Conservation (phyloP, 305 asterid genomes). For the Monarda citriodora region DNA sequence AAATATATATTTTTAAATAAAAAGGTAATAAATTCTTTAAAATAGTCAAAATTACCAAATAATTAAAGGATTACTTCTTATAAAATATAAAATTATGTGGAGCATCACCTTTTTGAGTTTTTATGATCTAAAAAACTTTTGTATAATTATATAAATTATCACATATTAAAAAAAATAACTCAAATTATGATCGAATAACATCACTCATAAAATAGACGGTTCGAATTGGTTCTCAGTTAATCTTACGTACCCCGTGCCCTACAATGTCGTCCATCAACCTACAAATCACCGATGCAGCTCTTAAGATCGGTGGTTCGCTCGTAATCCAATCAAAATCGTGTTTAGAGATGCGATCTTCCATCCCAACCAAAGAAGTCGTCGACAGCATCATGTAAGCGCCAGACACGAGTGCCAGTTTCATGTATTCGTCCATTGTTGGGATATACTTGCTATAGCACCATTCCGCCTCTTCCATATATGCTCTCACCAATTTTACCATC, state of each 20-base stretch:
- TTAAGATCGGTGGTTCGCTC: conserved; percentile 25
- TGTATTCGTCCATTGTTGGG: conserved; percentile 41
- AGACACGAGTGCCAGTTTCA: conserved; percentile 23
- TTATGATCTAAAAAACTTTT: too few species aligned
- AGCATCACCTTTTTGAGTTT: too few species aligned
- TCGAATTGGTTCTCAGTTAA: too few species aligned
- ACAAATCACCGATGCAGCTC: conserved; percentile 17
- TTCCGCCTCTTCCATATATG: conserved; percentile 35
- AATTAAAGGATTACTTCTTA: too few species aligned
- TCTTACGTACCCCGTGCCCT: conserved; percentile 31
- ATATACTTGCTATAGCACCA: conserved; percentile 25
- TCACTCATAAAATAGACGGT: too few species aligned
- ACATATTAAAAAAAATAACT: too few species aligned
- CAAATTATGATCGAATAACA: too few species aligned
- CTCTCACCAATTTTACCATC: conserved; percentile 31
- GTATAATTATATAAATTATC: too few species aligned
- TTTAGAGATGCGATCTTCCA: conserved; percentile 21
- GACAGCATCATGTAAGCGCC: conserved; percentile 27
- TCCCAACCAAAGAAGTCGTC: conserved; percentile 28
- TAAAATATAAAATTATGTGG: too few species aligned
- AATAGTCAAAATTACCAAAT: too few species aligned
- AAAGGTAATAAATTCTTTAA: too few species aligned
- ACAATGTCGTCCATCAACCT: conserved; percentile 43
- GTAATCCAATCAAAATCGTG: conserved; percentile 30
- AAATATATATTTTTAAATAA: too few species aligned